These are phyloP conservation scores for Fomitopsis pinicola DNA, from an alignment of 1,284 basidiomycete genomes.

Conservation along the genomic window DNA sequence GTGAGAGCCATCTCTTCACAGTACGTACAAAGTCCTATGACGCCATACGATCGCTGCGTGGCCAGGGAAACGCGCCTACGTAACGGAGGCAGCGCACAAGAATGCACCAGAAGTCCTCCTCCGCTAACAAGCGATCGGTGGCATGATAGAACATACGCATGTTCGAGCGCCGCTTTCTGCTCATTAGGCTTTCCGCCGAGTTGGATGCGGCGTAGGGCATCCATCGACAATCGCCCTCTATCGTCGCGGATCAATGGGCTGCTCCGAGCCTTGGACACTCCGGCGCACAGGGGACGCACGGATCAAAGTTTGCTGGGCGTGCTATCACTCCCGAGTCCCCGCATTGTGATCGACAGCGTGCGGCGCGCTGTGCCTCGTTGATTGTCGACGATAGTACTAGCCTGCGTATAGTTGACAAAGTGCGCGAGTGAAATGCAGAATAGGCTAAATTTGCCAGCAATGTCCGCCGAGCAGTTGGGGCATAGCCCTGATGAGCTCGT, in stretches of 20 bases:
- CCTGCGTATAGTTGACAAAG: neutral
- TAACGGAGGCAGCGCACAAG: constrained; percentile 1
- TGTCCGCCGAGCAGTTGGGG: neutral
- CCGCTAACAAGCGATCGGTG: neutral
- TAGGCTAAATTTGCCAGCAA: neutral
- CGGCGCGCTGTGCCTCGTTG: neutral
- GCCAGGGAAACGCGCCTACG: neutral
- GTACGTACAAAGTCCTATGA: neutral
- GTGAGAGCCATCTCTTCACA: neutral
- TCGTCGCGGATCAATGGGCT: neutral
- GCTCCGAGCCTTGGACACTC: neutral
- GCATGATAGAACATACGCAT: neutral
- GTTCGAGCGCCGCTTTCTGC: neutral
- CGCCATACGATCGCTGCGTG: neutral
- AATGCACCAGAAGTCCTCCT: neutral
- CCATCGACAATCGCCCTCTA: constrained; percentile 2
- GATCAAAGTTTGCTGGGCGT: neutral
- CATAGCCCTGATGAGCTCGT: neutral
- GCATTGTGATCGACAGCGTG: neutral
- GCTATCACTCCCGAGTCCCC: neutral
- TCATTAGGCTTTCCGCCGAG: neutral
- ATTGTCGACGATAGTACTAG: constrained; percentile 3
- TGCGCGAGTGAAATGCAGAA: neutral
- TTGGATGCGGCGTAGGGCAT: neutral
- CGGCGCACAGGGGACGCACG: neutral